Base-by-base conservation (phyloP, 2,329 filamentous ascomycete genomes). In the Aspergillus niger region DNA sequence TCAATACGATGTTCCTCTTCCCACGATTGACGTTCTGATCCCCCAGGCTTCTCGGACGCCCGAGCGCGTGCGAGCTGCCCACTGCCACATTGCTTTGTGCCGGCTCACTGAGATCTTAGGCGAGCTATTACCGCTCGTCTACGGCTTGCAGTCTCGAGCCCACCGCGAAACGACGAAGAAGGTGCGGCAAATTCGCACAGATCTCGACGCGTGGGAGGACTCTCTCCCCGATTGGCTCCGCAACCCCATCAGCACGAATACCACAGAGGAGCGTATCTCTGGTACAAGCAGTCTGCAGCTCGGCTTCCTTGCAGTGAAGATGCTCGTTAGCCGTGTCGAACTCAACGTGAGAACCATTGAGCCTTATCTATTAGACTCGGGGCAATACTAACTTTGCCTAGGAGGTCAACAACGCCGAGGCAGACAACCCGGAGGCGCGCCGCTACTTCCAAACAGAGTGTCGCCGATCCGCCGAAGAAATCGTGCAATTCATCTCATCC, bases 1-100 rank as follows among this genome's bases (percentile, higher is more conserved):
- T 24, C 83, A 85, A 65, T 84, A 85, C 64, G 83, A 86, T 62
- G 83, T 86, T 13, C 83, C 83, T 15, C 68, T 83, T 44, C 83
- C 84, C 3, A 80, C 79, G 0, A 69, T 82, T 5, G 75, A 79
- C 20, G 70, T 79, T 59, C 44, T 80, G 67, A 62, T 80, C 55
- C 60, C 72, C 32, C 63, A 76, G 66, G 64, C 75, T 63, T 58
- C 75, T 58, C 63, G 73, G 61, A 70, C 73, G 39, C 68, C 78
- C 67, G 74, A 82, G 70, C 74, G 79, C 67, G 71, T 78, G 57
- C 71, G 75, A 48, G 79, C 82, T 13, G 80, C 81, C 1, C 77
- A 80, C 50, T 83, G 82, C 47, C 85, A 85, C 59, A 78, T 84
- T 39, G 78, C 82, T 20, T 73, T 86, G 4, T 86, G 83, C 65